phyloP scores from a whole-genome alignment of 2,329 filamentous ascomycete species.

The Trichothecium roseum region DNA sequence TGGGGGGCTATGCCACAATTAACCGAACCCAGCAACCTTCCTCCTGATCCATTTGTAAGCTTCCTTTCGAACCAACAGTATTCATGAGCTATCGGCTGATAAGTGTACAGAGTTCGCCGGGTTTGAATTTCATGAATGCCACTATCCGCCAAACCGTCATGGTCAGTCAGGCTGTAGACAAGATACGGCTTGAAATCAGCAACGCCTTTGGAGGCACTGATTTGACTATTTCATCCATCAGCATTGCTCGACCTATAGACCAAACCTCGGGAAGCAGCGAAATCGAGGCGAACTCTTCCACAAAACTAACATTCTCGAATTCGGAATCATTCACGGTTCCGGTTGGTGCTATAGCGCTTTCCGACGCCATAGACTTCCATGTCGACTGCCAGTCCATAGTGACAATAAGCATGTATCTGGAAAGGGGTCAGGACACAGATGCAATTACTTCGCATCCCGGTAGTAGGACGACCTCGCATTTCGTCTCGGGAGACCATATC shows the following conservation, averaged over 20 bases:
- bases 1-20: slow-evolving; percentile 55
- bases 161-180: slow-evolving; percentile 38
- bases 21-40: slow-evolving; percentile 48
- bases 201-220: slow-evolving; percentile 50
- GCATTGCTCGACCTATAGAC: slow-evolving; percentile 41
- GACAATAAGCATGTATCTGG: slow-evolving; percentile 47
- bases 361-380: slow-evolving; percentile 44
- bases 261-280: slow-evolving; percentile 37
- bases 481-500: slow-evolving; percentile 41
- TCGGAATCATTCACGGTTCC: slow-evolving; percentile 37
- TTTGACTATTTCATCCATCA: slow-evolving; percentile 45
- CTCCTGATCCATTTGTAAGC: slow-evolving; percentile 43
- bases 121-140: slow-evolving; percentile 42
- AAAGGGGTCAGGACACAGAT: slow-evolving; percentile 41
- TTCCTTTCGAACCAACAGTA: neutral
- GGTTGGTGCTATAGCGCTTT: slow-evolving; percentile 44
- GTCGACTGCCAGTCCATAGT: slow-evolving; percentile 37
- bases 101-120: slow-evolving; percentile 34
- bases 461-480: slow-evolving; percentile 46
- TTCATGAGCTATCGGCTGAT: slow-evolving; percentile 6
- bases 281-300: slow-evolving; percentile 35
- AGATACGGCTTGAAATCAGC: slow-evolving; percentile 48
- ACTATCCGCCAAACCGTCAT: slow-evolving; percentile 54
- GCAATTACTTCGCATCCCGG: slow-evolving; percentile 51
- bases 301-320: slow-evolving; percentile 45